Evolutionary conservation across 139 green algal species (phyloP).

Genomic region (Monoraphidium neglectum): DNA sequence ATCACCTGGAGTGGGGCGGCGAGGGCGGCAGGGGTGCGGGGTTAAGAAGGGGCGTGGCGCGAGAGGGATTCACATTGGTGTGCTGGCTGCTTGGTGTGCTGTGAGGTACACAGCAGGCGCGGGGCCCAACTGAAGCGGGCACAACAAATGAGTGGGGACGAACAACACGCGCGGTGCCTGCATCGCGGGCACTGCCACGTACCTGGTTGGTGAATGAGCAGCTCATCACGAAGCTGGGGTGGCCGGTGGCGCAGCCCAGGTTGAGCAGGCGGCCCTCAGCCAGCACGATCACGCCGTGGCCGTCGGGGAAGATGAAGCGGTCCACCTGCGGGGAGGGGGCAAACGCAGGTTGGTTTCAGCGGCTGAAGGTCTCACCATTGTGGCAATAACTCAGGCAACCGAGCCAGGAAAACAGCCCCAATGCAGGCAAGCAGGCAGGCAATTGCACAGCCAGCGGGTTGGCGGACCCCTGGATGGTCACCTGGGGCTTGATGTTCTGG

Average conservation of each 20-base stretch:
- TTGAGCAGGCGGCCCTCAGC: slow-evolving; percentile 99
- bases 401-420: slow-evolving; percentile 31
- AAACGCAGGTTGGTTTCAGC: too few relatives aligned
- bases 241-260: slow-evolving; percentile 98
- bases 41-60: background rate
- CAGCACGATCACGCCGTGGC: slow-evolving; percentile 97
- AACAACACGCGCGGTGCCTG: slow-evolving; percentile 35
- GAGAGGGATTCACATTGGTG: too few relatives aligned
- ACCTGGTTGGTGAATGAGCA: slow-evolving; percentile 99
- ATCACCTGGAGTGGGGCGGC: slow-evolving; percentile 74
- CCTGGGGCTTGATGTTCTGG: slow-evolving; percentile 99
- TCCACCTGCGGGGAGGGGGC: too few relatives aligned
- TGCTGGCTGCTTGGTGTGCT: too few relatives aligned
- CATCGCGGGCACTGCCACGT: too few relatives aligned
- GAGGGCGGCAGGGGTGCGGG: background rate
- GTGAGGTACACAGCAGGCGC: background rate
- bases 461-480: too few relatives aligned
- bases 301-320: slow-evolving; percentile 99
- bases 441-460: too few relatives aligned
- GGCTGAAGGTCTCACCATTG: background rate
- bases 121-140: too few relatives aligned
- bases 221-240: slow-evolving; percentile 99
- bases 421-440: too few relatives aligned
- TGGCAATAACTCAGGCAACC: background rate
- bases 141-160: background rate